phyloP scores from a whole-genome alignment of 257 asterid species.

The Striga asiatica region DNA sequence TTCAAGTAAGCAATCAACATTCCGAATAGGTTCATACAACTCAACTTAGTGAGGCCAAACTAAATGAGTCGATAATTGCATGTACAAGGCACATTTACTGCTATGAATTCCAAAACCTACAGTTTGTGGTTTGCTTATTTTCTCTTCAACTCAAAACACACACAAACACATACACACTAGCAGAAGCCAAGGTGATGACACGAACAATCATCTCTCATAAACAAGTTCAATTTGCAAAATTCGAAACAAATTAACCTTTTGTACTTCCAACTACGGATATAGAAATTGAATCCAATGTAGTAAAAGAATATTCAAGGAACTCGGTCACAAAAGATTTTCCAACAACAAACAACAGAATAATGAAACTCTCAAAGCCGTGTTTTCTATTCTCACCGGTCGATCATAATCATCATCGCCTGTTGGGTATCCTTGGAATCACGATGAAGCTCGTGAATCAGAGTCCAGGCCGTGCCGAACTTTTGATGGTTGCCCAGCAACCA shows the following conservation, averaged over 20 bases:
- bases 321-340: not conserved
- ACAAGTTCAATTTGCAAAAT: too few species aligned
- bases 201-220: too few species aligned
- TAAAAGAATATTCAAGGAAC: not conserved
- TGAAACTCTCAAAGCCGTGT: not conserved
- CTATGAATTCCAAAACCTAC: too few species aligned
- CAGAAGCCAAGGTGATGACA: too few species aligned
- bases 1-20: too few species aligned
- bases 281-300: not conserved
- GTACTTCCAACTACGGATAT: too few species aligned
- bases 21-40: not conserved
- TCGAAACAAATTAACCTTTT: too few species aligned
- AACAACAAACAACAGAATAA: not conserved
- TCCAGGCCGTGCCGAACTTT: slow-evolving; percentile 89
- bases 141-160: too few species aligned
- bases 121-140: too few species aligned
- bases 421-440: slow-evolving; percentile 40
- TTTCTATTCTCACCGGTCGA: slow-evolving; percentile 51
- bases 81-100: too few species aligned
- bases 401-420: slow-evolving; percentile 64
- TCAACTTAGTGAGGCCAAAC: not conserved
- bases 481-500: slow-evolving; percentile 78
- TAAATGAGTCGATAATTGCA: too few species aligned
- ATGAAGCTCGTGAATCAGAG: slow-evolving; percentile 51
- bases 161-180: too few species aligned